A percentile compares a stretch with the other conserved stretches of the same genome.
Conservation (phyloP, 306 rosid genomes). For the Pterocarpus macrocarpus region DNA sequence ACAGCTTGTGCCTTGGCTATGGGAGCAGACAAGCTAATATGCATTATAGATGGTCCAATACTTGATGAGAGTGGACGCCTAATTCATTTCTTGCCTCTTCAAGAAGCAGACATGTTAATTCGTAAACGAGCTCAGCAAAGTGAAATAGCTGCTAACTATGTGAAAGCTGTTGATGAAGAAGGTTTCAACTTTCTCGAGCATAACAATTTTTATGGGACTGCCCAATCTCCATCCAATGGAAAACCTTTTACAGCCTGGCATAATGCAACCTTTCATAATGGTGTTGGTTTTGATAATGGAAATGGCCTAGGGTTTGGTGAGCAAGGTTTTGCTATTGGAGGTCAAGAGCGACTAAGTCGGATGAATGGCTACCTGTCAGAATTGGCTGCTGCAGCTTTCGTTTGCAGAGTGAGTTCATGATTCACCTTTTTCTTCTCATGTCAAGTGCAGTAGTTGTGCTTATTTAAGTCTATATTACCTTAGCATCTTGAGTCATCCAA, state of each 20-base stretch:
- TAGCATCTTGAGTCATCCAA: background rate
- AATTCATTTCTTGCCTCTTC: constrained; percentile 83
- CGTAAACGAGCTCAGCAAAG: constrained; percentile 92
- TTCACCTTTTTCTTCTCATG: constrained; percentile 23
- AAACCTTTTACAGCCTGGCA: constrained; percentile 49
- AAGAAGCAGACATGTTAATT: constrained; percentile 90
- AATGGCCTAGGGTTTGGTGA: constrained; percentile 82
- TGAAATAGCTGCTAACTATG: constrained; percentile 94
- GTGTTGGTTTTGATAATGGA: constrained; percentile 89
- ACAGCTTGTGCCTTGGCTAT: constrained; percentile 96
- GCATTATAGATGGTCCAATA: constrained; percentile 94
- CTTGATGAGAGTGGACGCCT: constrained; percentile 84
- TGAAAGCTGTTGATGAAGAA: constrained; percentile 80
- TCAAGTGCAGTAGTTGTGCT: constrained; percentile 15
- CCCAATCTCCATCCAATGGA: constrained; percentile 61
- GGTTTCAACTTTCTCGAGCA: constrained; percentile 53
- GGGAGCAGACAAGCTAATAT: constrained; percentile 92
- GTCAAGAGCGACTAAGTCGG: constrained; percentile 88
- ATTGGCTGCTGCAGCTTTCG: constrained; percentile 98
- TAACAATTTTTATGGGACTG: constrained; percentile 53
- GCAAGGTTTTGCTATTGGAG: constrained; percentile 95
- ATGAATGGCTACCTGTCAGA: constrained; percentile 90
- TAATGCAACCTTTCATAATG: constrained; percentile 75
- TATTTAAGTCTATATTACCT: constrained; percentile 28
- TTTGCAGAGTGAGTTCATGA: constrained; percentile 80